Evolutionary conservation across 495 filamentous ascomycete species (phyloP), one percentile per base, ranked within the genome.

Genomic region (Letharia lupina): DNA sequence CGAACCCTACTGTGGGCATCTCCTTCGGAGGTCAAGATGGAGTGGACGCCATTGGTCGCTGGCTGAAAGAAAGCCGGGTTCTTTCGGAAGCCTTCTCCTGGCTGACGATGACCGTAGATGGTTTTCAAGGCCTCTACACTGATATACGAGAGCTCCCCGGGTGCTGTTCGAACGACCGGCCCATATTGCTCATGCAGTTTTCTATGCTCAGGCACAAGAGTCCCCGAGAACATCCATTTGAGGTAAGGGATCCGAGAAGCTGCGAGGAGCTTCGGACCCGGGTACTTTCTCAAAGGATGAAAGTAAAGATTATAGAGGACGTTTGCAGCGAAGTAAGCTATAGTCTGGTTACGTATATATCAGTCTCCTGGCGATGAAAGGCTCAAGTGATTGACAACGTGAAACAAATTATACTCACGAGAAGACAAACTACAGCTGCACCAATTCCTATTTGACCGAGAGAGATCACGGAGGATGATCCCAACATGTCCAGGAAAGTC

Each of bases 81-180:
- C 54, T 67, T 67, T 7, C 64, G 64, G 45, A 67, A 59, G 20
- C 60, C 50, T 31, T 63, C 62, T 4, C 60, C 48, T 48, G 60
- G 60, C 37, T 62, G 60, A 56, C 62, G 62, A 40, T 54, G 42
- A 39, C 65, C 65, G 42, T 69, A 67, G 42, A 71, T 67, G 28
- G 39, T 64, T 40, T 69, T 67, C 61, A 60, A 65, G 15, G 70
- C 70, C 4, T 62, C 48, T 23, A 54, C 28, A 12, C 42, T 35
- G 16, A 70, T 66, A 28, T 59, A 73, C 7, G 67, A 72, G 18
- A 67, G 76, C n/a, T 82, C 79, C 35, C 79, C 77, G n/a, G 83
- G 84, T 9, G 79, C 79, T 60, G 82, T 74, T 31, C 84, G 78
- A 57, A 84, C 74, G 31, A 84, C 68, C 13, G 76, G 70, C 0